Evolutionary conservation across 805 yeast species (phyloP).

Genomic region (Kazachstania viticola): DNA sequence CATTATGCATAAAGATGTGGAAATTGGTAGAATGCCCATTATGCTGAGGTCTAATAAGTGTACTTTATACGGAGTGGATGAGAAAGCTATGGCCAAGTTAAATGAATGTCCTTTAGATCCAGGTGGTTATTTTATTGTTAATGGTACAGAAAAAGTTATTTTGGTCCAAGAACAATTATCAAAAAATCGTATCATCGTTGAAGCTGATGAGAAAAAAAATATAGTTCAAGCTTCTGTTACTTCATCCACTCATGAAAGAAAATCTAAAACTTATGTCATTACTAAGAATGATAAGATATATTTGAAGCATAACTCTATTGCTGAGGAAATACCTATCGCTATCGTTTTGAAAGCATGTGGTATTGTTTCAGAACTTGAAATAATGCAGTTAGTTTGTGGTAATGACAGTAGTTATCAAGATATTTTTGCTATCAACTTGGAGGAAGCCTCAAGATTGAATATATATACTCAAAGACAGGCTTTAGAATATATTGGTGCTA

Average conservation of each 20-base stretch:
- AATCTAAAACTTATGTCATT: conserved; percentile 91
- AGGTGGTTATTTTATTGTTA: conserved; percentile 95
- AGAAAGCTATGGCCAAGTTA: conserved; percentile 72
- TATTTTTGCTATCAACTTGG: conserved; percentile 82
- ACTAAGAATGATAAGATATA: conserved; percentile 84
- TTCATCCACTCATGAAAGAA: conserved; percentile 95
- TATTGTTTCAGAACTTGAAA: conserved; percentile 80
- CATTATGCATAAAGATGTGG: conserved; percentile 79
- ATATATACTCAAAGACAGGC: conserved; percentile 91
- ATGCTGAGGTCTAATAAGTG: conserved; percentile 93
- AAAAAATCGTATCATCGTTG: conserved; percentile 95
- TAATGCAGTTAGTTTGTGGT: conserved; percentile 91
- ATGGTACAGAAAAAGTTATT: conserved; percentile 96
- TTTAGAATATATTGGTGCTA: conserved; percentile 75
- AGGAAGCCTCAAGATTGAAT: conserved; percentile 79
- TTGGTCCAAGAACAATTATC: conserved; percentile 93
- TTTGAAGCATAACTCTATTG: conserved; percentile 87
- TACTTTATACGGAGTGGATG: conserved; percentile 67
- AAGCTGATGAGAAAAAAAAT: conserved; percentile 88
- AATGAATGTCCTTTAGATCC: conserved; percentile 97
- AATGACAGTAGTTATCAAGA: conserved; percentile 82
- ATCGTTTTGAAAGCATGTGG: conserved; percentile 92
- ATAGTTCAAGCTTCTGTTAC: conserved; percentile 97
- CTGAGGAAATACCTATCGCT: conserved; percentile 93
- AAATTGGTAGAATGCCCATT: conserved; percentile 97